Conservation (phyloP, 768 basidiomycete species). For the Tricholoma hemisulphureum region DNA sequence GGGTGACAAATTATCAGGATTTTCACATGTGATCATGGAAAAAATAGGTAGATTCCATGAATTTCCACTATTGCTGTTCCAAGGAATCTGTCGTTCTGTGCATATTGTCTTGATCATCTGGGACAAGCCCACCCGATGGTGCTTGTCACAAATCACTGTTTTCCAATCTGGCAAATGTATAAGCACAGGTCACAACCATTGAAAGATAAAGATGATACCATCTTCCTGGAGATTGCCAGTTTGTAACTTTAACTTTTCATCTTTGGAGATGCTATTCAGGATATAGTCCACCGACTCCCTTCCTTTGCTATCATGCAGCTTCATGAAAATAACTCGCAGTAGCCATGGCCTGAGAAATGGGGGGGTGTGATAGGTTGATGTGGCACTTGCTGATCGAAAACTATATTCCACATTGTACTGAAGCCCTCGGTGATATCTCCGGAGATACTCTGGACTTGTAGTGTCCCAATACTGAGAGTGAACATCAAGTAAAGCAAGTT, state of each 20-base stretch:
- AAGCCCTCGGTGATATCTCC: background rate
- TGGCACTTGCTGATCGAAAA: background rate
- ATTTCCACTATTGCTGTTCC: background rate
- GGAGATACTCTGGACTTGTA: background rate
- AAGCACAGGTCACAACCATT: background rate
- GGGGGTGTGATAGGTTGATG: background rate
- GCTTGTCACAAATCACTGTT: background rate
- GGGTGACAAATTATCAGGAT: background rate
- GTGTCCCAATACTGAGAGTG: background rate
- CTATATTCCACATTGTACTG: background rate
- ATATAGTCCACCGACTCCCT: background rate
- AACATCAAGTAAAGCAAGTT: background rate
- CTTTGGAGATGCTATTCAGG: background rate
- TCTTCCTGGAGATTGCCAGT: background rate
- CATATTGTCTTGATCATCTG: background rate
- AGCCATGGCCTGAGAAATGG: background rate
- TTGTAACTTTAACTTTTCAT: background rate
- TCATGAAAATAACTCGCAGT: background rate
- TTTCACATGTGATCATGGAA: background rate
- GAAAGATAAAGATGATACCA: background rate
- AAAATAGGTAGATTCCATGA: background rate
- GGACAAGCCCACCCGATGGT: background rate
- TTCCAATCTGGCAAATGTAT: background rate
- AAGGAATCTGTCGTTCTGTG: background rate
- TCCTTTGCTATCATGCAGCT: background rate